These are phyloP conservation scores for Xeromyces bisporus DNA, from an alignment of 495 filamentous ascomycete species.

Conservation along the genomic window DNA sequence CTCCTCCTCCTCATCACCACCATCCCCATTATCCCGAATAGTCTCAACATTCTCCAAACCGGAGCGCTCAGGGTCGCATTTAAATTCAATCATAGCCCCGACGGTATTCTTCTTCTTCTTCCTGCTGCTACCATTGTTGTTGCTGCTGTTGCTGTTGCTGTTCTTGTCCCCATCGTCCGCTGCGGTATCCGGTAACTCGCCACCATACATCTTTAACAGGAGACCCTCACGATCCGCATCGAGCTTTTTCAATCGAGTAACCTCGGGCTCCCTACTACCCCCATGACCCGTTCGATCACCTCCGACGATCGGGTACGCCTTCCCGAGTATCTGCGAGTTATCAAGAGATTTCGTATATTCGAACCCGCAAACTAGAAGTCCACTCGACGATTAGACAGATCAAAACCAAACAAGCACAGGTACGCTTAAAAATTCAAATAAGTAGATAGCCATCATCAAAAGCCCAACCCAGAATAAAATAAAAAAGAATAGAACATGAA, in stretches of 20 bases:
- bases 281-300: slow-evolving; percentile 35
- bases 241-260: slow-evolving; percentile 42
- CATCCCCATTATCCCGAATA: slow-evolving; percentile 16
- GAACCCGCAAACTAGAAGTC: slow-evolving; percentile 65
- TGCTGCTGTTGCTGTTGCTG: no score
- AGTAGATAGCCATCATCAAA: slow-evolving; percentile 1
- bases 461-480: not conserved
- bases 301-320: slow-evolving; percentile 58
- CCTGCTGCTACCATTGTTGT: no score
- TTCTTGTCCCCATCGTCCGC: no score
- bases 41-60: slow-evolving; percentile 50
- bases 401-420: no score
- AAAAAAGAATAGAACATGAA: not conserved
- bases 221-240: slow-evolving; percentile 54
- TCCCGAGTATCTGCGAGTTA: slow-evolving; percentile 15
- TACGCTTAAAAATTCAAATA: no score
- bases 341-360: slow-evolving; percentile 29
- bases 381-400: no score
- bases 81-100: slow-evolving; percentile 63
- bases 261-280: slow-evolving; percentile 40
- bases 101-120: slow-evolving; percentile 34
- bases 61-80: slow-evolving; percentile 52
- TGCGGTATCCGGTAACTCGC: slow-evolving; percentile 33
- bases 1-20: slow-evolving; percentile 11
- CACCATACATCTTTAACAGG: slow-evolving; percentile 51